Evolutionary conservation across 2,329 filamentous ascomycete genomes (phyloP).

Genomic region (Colletotrichum eremochloae): DNA sequence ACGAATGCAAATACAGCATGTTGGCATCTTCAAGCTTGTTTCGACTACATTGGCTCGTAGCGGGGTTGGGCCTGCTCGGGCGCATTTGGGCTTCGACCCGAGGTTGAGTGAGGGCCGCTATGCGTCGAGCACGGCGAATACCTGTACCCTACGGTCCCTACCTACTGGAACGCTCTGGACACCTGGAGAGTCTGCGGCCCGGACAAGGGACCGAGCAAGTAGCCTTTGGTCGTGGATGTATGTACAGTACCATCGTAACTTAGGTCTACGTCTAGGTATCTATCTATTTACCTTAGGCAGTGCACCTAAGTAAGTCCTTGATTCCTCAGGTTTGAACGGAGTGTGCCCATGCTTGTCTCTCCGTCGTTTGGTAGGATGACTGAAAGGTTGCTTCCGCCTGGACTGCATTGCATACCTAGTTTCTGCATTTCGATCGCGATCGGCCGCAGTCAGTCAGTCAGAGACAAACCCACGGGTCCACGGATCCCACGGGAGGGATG

Average conservation of each 20-base stretch:
- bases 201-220: not conserved
- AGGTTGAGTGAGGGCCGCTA: conserved; percentile 11
- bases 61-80: conserved; percentile 36
- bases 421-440: conserved; percentile 29
- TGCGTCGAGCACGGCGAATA: conserved; percentile 8
- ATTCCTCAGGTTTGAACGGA: conserved; percentile 2
- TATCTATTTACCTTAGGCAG: not conserved
- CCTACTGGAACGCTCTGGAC: not conserved
- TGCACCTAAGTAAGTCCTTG: not conserved
- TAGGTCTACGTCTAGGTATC: not conserved
- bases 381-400: no score
- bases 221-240: no score
- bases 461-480: not conserved
- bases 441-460: conserved; percentile 27
- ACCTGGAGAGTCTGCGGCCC: not conserved
- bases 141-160: no score
- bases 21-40: conserved; percentile 23
- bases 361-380: not conserved
- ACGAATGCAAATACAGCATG: not conserved
- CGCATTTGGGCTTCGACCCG: conserved; percentile 19
- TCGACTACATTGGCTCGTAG: conserved; percentile 24
- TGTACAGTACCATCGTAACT: no score
- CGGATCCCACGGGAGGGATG: not conserved
- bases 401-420: not conserved
- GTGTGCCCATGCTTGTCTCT: conserved; percentile 17